Evolutionary conservation across 768 basidiomycete species (phyloP), one percentile per base, ranked within the genome.

Genomic region (Butyriboletus loyo): DNA sequence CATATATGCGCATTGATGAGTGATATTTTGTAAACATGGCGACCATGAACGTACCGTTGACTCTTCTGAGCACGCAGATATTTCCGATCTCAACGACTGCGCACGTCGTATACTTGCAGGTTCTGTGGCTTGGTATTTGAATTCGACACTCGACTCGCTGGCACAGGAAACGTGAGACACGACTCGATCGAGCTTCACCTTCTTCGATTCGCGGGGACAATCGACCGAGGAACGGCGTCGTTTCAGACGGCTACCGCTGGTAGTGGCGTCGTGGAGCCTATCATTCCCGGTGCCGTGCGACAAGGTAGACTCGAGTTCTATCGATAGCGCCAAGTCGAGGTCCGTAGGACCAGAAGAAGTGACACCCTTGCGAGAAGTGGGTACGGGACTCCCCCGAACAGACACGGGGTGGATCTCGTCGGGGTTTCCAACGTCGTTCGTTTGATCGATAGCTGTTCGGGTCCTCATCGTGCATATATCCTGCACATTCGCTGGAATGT

Each of bases 61-160:
- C 35, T n/a, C 24, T 27, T 32, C 49, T 17, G 52, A 63, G 25
- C 21, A 55, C 9, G 17, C 5, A 36, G 68, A 61, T 7, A 40
- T 6, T 3, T 70, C 63, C 5, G 75, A 73, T 17, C 65, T 64
- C 42, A 78, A 49, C 3, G 75, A 76, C 17, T 60, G 64, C 0
- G 75, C 76, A 24, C 75, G 69, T 35, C 77, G 69, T 11, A 76
- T 19, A 49, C 77, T 77, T 0, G 75, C 77, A 22, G 74, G 71
- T 5, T 62, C 56, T 25, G 55, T 67, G 4, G 73, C 69, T 19
- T 62, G 49, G 22, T 62, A 70, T 32, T 25, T 42, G 13, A 43
- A 32, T 41, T 44, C 44, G 25, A 24, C 25, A n/a, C 24, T 49
- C 31, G 37, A 15, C 1, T 47, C n/a, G 15, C 45, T 51, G 25